Percentiles rank a stretch among this genome's conserved stretches.
Evolutionary conservation across 352 stramenopile genomes (phyloP).

Genomic region (Pythium aphanidermatum): DNA sequence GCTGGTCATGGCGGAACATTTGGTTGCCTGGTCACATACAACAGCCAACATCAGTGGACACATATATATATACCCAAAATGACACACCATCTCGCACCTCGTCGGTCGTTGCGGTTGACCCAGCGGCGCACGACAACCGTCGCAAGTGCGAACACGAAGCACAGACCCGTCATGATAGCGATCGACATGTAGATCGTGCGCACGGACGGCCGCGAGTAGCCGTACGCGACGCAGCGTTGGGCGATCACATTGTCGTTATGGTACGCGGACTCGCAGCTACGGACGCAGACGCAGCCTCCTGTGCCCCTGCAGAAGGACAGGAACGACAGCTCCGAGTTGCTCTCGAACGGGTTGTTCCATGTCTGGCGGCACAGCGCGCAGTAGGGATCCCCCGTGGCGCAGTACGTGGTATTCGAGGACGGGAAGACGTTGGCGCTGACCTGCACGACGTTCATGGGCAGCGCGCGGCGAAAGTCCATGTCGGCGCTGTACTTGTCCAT

Average conservation of each 20-base stretch:
- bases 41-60: not conserved
- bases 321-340: conserved; percentile 16
- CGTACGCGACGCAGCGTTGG: conserved; percentile 9
- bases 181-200: conserved; percentile 13
- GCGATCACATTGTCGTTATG: conserved; percentile 19
- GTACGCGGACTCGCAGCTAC: conserved; percentile 12
- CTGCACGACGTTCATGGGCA: not conserved
- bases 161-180: conserved; percentile 13
- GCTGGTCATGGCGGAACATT: conserved; percentile 8
- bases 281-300: conserved; percentile 16
- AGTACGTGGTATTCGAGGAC: conserved; percentile 17
- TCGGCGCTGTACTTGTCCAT: conserved; percentile 6
- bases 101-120: conserved; percentile 2
- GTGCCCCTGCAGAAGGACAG: conserved; percentile 14
- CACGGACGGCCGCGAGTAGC: conserved; percentile 1
- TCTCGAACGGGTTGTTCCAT: conserved; percentile 19
- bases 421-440: conserved; percentile 7
- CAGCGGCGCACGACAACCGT: conserved; percentile 8
- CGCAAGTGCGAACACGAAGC: conserved; percentile 6
- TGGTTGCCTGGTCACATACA: not conserved
- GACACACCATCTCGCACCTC: no score
- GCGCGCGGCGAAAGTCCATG: conserved; percentile 11
- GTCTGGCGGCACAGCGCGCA: conserved; percentile 12
- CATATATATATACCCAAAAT: no score
- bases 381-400: conserved; percentile 6